phyloP scores from a whole-genome alignment of 495 filamentous ascomycete genomes.

The Friedmanniomyces endolithicus region DNA sequence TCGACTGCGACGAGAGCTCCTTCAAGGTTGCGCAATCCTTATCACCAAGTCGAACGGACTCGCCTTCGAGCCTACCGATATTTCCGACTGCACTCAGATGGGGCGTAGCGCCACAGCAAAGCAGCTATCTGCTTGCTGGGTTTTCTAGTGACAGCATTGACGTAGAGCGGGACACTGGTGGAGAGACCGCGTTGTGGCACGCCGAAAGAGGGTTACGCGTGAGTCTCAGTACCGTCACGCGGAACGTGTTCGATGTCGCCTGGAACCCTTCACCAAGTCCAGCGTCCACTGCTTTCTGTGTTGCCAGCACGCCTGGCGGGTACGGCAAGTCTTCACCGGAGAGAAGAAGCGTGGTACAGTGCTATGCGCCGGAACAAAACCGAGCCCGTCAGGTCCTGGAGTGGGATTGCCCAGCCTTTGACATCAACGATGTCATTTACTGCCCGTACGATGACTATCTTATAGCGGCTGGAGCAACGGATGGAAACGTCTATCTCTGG shows the following conservation, averaged over 20 bases:
- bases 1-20: background rate
- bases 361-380: conserved; percentile 36
- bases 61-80: conserved; percentile 40
- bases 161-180: conserved; percentile 44
- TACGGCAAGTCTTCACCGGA: conserved; percentile 28
- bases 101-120: conserved; percentile 42
- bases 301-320: conserved; percentile 26
- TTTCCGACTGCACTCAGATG: conserved; percentile 65
- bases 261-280: conserved; percentile 53
- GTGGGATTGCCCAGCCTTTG: conserved; percentile 62
- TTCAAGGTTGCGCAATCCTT: background rate
- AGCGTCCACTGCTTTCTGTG: conserved; percentile 50
- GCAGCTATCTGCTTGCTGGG: conserved; percentile 57
- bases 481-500: conserved; percentile 75
- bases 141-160: conserved; percentile 51
- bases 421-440: conserved; percentile 74
- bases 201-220: conserved; percentile 38
- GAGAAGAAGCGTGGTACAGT: conserved; percentile 39
- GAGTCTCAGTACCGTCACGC: conserved; percentile 38
- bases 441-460: conserved; percentile 40
- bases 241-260: conserved; percentile 67
- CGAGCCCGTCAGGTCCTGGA: conserved; percentile 28
- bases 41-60: conserved; percentile 19
- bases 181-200: conserved; percentile 66
- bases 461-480: conserved; percentile 72